Evolutionary conservation across 805 yeast species (phyloP).

Genomic region (Monosporozyma solicola): DNA sequence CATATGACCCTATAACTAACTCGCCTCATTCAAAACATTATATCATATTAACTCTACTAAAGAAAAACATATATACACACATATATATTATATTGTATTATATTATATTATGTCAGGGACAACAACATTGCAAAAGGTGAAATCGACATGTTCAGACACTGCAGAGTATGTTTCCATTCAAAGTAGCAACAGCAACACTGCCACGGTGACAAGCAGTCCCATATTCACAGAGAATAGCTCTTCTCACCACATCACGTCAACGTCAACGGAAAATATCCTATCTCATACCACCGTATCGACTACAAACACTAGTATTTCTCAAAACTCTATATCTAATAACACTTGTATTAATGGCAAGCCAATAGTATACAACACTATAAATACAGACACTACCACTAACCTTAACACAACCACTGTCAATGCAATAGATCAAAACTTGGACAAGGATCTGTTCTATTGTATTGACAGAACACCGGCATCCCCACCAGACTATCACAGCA

Average conservation of each 20-base stretch:
- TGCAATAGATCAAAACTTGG: background rate
- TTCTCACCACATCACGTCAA: background rate
- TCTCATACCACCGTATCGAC: background rate
- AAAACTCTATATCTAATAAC: background rate
- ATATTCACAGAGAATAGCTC: background rate
- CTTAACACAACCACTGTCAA: too few species aligned
- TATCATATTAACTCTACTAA: too few species aligned
- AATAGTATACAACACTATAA: background rate
- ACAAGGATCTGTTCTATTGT: conserved; percentile 19
- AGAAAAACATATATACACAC: too few species aligned
- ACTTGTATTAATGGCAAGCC: background rate
- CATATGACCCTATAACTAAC: too few species aligned
- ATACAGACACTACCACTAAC: background rate
- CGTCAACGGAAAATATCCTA: background rate
- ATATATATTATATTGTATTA: too few species aligned
- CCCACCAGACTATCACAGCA: conserved; percentile 25
- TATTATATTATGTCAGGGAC: too few species aligned
- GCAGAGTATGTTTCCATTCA: background rate
- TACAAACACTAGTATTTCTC: background rate
- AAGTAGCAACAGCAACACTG: background rate
- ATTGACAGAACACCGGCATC: conserved; percentile 32
- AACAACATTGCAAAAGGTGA: background rate
- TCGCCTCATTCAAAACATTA: too few species aligned
- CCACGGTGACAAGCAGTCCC: background rate
- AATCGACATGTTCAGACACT: conserved; percentile 4